Conservation (phyloP, 768 basidiomycete species). For the Pilatotrama ljubarskyi region DNA sequence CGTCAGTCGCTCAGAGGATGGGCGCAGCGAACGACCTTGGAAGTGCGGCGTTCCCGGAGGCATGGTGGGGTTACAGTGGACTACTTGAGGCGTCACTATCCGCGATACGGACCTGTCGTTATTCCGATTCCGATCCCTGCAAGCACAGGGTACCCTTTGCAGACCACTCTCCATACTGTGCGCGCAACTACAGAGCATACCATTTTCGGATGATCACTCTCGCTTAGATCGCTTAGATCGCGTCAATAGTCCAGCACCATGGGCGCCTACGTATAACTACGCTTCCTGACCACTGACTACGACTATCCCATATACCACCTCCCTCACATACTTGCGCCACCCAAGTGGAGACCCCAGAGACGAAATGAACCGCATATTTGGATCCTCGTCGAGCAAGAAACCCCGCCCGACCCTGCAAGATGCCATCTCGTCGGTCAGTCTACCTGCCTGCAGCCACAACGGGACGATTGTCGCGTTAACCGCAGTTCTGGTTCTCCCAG, state of each 20-base stretch:
- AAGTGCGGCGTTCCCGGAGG: constrained; percentile 20
- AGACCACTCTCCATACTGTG: too few relatives aligned
- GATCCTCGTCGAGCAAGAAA: constrained; percentile 70
- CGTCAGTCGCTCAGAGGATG: neutral
- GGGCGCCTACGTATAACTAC: neutral
- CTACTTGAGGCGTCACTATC: neutral
- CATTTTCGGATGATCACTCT: neutral
- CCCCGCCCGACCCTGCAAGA: constrained; percentile 87
- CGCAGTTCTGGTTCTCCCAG: constrained; percentile 39
- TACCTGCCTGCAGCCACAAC: neutral
- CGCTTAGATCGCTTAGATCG: neutral
- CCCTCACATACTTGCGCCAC: neutral
- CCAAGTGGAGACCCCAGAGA: neutral
- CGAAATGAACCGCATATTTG: constrained; percentile 85
- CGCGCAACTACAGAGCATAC: neutral
- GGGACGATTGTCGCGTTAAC: neutral
- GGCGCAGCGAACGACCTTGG: constrained; percentile 16
- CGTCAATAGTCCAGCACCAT: neutral
- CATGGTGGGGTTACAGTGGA: constrained; percentile 16
- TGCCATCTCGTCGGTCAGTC: constrained; percentile 83
- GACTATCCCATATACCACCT: neutral
- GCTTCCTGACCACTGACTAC: neutral
- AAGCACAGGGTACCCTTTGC: neutral
- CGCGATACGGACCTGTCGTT: too few relatives aligned
- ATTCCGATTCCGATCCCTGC: too few relatives aligned